Evolutionary conservation across 164 flowering plant genomes (phyloP).

Genomic region (Dillenia turbinata): DNA sequence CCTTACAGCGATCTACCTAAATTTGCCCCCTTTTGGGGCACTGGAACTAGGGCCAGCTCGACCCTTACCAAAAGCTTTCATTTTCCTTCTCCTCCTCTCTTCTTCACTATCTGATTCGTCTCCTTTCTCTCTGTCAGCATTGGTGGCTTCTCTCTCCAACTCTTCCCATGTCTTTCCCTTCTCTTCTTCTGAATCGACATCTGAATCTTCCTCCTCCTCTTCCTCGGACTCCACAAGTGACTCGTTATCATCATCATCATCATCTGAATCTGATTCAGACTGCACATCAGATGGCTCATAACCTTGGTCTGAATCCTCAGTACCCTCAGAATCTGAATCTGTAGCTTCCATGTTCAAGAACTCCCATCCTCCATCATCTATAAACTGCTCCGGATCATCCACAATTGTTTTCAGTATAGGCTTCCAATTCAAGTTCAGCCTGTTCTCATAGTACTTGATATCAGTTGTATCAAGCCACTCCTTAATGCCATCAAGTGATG

Average conservation of each 20-base stretch:
- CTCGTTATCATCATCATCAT: slow-evolving; percentile 18
- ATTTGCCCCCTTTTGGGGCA: slow-evolving; percentile 30
- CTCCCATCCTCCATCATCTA: slow-evolving; percentile 71
- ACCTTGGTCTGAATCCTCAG: slow-evolving; percentile 54
- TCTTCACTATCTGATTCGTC: slow-evolving; percentile 65
- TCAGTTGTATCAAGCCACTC: slow-evolving; percentile 72
- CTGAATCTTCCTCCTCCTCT: slow-evolving; percentile 39
- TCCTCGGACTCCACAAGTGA: slow-evolving; percentile 29
- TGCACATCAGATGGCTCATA: slow-evolving; percentile 53
- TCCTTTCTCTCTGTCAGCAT: slow-evolving; percentile 59
- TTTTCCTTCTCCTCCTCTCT: slow-evolving; percentile 49
- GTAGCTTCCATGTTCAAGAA: slow-evolving; percentile 59
- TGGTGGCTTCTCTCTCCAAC: slow-evolving; percentile 65
- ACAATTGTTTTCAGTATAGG: slow-evolving; percentile 53
- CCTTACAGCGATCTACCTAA: slow-evolving; percentile 11
- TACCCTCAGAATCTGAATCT: slow-evolving; percentile 50
- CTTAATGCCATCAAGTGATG: slow-evolving; percentile 61
- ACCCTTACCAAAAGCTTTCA: slow-evolving; percentile 50
- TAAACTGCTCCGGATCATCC: slow-evolving; percentile 54
- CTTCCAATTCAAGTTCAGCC: slow-evolving; percentile 56
- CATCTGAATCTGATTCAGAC: slow-evolving; percentile 17
- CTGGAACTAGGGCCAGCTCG: slow-evolving; percentile 19
- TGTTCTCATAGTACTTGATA: slow-evolving; percentile 64
- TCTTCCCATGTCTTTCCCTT: slow-evolving; percentile 73
- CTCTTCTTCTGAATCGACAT: slow-evolving; percentile 54